A percentile compares a stretch with the other conserved stretches of the same genome.
Conservation (phyloP, 2,329 filamentous ascomycete genomes). For the Epichloe gansuensis region DNA sequence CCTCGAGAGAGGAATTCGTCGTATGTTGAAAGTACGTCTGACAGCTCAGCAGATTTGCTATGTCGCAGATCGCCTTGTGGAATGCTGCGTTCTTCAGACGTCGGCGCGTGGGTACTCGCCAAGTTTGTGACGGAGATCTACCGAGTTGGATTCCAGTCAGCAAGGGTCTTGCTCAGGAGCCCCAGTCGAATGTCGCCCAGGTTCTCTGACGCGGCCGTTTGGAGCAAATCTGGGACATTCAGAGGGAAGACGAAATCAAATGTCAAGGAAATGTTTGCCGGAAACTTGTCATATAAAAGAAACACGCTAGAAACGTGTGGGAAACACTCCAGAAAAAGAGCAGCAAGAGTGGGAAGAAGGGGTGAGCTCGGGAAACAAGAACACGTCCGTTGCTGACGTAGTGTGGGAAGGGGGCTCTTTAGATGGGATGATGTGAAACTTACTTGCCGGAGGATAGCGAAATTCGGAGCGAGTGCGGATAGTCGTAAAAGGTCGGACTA, state of each 20-base stretch:
- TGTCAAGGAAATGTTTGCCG: not conserved
- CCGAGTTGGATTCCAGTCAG: constrained; percentile 16
- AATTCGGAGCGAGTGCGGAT: constrained; percentile 23
- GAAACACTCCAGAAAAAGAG: not conserved
- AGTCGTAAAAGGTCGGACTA: constrained; percentile 52
- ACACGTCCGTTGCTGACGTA: not conserved
- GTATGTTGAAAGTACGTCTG: constrained; percentile 31
- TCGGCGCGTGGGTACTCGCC: constrained; percentile 12
- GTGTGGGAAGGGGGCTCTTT: not conserved
- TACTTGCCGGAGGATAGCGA: constrained; percentile 14
- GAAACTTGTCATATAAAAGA: not conserved
- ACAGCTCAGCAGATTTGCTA: constrained; percentile 28
- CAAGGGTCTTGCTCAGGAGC: not conserved
- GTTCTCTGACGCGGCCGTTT: not conserved
- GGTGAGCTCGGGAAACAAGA: not conserved
- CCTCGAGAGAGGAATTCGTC: constrained; percentile 29
- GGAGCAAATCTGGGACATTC: not conserved
- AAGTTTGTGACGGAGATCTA: constrained; percentile 14
- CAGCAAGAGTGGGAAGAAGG: not conserved
- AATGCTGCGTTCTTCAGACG: constrained; percentile 24
- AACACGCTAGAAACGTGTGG: not conserved
- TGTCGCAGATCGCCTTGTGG: constrained; percentile 29
- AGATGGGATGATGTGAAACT: constrained; percentile 10
- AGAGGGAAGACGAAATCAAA: not conserved
- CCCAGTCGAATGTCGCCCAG: not conserved